Base-by-base conservation (phyloP, 371 early-diverging fungal genomes). In the Rhizopus arrhizus region DNA sequence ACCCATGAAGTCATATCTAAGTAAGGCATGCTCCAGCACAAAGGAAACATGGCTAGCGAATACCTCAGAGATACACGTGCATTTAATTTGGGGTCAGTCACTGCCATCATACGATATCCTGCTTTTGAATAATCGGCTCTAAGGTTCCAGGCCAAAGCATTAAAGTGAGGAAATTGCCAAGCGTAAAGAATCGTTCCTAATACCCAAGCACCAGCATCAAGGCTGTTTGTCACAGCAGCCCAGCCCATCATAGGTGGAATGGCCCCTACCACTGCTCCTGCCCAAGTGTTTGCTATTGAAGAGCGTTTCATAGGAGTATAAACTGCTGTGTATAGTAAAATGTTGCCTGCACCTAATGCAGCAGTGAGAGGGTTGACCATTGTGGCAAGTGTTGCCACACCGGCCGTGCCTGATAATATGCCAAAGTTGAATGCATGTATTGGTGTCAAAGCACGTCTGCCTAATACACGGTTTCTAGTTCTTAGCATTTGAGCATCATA, bases 91-190 rank as follows among this genome's bases (percentile, higher is more conserved):
- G 98, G 97, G 61, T 92, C 86, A 0, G 89, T 88, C 0, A 94
- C 94, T 2, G 91, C 82, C 91, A 91, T 92, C 98, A 98, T 98
- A 6, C 89, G 85, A 74, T 96, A 98, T 1, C 98, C 99, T 1
- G 98, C 99, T 72, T 95, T 95, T 12, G 93, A 87, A 75, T 98
- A 98, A 69, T 98, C 97, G 1, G 89, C 87, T 7, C 97, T 78
- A 52, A 98, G 74, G 59, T 92, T 94, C 91, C 94, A 95, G n/a
- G 91, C 83, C 31, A 98, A 70, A 2, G 97, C 80, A 74, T 97
- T 97, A 69, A 98, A 98, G 65, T 98, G 99, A 16, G 99, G 99
- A 73, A 98, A 98, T 74, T 98, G 98, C 98, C 99, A 98, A 0
- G 94, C 92, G 70, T 90, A 98, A 43, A 98, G 74, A 0, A 94